Percentiles rank a stretch among this genome's conserved stretches.
Conservation (phyloP, 345 rosid species). For the Firmiana major region DNA sequence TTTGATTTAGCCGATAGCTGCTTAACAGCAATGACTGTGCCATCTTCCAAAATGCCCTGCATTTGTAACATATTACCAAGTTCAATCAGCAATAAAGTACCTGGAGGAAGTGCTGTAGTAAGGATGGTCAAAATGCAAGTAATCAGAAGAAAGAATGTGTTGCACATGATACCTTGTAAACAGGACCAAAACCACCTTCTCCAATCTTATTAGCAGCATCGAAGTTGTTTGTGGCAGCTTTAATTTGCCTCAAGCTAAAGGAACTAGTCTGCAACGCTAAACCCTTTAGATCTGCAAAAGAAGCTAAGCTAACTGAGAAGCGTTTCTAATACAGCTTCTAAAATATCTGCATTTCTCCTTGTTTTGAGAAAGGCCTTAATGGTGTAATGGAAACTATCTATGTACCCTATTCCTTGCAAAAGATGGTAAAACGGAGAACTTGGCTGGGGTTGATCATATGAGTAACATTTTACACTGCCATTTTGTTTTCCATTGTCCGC, state of each 20-base stretch:
- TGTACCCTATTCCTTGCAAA: neutral
- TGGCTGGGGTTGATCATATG: too few species aligned
- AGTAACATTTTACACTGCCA: too few species aligned
- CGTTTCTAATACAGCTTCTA: neutral
- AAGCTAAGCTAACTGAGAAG: neutral
- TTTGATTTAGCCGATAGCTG: slow-evolving; percentile 40
- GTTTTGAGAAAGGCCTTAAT: too few species aligned
- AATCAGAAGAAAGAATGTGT: neutral
- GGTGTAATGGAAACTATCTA: neutral
- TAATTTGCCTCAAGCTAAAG: neutral
- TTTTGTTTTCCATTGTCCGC: too few species aligned
- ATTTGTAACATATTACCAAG: neutral
- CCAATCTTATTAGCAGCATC: neutral
- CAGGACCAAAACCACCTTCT: neutral
- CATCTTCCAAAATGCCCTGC: slow-evolving; percentile 51
- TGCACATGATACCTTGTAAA: neutral
- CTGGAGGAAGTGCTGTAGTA: neutral
- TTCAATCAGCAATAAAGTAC: neutral
- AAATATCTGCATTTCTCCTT: neutral
- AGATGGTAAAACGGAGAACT: too few species aligned
- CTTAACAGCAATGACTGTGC: slow-evolving; percentile 53
- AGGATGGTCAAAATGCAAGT: neutral
- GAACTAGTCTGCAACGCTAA: neutral
- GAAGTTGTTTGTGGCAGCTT: slow-evolving; percentile 5
- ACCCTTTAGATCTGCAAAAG: slow-evolving; percentile 26